phyloP scores from a whole-genome alignment of 306 rosid species.

The Vicia sativa region DNA sequence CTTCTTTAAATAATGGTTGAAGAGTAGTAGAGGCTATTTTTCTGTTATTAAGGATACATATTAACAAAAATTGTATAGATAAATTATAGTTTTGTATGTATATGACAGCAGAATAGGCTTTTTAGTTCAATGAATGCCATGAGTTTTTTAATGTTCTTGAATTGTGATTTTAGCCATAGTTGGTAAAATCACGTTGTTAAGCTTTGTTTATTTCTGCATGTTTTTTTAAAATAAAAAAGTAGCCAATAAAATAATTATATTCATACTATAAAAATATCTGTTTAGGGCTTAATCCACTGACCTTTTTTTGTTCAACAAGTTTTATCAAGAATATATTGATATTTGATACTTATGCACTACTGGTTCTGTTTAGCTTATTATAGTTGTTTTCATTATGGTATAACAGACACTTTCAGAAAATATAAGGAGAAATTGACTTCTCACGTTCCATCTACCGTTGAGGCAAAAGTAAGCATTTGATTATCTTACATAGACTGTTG shows the following conservation, averaged over 20 bases:
- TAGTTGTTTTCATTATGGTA: slow-evolving; percentile 21
- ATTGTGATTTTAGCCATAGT: slow-evolving; percentile 4
- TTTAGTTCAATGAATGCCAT: not conserved
- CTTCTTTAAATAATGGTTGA: slow-evolving; percentile 2
- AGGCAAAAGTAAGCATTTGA: slow-evolving; percentile 56
- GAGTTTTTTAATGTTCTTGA: slow-evolving; percentile 7
- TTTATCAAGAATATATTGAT: not conserved
- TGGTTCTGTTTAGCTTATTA: slow-evolving; percentile 25
- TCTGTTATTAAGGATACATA: slow-evolving; percentile 8
- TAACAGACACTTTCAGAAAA: slow-evolving; percentile 76
- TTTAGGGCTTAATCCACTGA: not conserved
- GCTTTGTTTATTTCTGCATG: not conserved
- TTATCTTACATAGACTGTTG: not conserved
- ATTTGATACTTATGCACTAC: not conserved
- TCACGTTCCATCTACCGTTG: slow-evolving; percentile 59
- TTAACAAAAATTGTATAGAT: not conserved
- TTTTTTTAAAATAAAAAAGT: not conserved
- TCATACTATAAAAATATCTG: not conserved
- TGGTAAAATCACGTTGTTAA: slow-evolving; percentile 1
- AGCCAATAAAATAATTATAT: not conserved
- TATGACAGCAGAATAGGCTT: not conserved
- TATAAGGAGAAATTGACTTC: slow-evolving; percentile 73
- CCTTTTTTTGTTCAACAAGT: not conserved
- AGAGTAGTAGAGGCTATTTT: not conserved
- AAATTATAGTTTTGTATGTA: not conserved